These are phyloP conservation scores for Lasiodiplodia sp. DNA, from an alignment of 2,329 filamentous ascomycete species.

Conservation along the genomic window DNA sequence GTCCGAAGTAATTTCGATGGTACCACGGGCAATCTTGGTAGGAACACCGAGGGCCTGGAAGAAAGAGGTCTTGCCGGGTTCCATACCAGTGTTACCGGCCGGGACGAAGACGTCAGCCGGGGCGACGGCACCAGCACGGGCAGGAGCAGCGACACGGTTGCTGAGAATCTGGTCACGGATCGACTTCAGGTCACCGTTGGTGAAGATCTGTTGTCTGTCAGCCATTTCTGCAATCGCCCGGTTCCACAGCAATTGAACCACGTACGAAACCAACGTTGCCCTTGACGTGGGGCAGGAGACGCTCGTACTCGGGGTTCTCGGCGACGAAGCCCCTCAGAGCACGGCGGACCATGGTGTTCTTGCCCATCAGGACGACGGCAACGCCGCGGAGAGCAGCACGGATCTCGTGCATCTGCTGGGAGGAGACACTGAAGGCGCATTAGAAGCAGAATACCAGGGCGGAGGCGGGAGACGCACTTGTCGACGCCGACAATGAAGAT, in stretches of 20 bases:
- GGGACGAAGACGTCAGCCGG: constrained; percentile 93
- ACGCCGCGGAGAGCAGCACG: constrained; percentile 87
- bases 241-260: neutral
- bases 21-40: constrained; percentile 99
- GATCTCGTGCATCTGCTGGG: constrained; percentile 99
- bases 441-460: neutral
- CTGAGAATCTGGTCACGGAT: constrained; percentile 91
- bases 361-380: constrained; percentile 98
- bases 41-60: constrained; percentile 99
- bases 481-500: constrained; percentile 88
- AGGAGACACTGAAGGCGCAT: constrained; percentile 96
- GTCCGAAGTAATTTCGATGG: constrained; percentile 98
- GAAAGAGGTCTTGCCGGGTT: constrained; percentile 99
- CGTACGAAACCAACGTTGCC: constrained; percentile 54
- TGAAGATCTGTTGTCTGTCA: constrained; percentile 85
- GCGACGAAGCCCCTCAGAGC: constrained; percentile 92
- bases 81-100: constrained; percentile 99
- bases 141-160: constrained; percentile 98
- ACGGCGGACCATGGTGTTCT: constrained; percentile 99
- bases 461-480: constrained; percentile 25
- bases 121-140: constrained; percentile 96
- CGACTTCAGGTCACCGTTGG: constrained; percentile 92
- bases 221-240: neutral
- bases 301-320: constrained; percentile 97
- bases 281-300: constrained; percentile 92